Evolutionary conservation across 2,329 filamentous ascomycete species (phyloP).

Genomic region (Aspergillus proliferans): DNA sequence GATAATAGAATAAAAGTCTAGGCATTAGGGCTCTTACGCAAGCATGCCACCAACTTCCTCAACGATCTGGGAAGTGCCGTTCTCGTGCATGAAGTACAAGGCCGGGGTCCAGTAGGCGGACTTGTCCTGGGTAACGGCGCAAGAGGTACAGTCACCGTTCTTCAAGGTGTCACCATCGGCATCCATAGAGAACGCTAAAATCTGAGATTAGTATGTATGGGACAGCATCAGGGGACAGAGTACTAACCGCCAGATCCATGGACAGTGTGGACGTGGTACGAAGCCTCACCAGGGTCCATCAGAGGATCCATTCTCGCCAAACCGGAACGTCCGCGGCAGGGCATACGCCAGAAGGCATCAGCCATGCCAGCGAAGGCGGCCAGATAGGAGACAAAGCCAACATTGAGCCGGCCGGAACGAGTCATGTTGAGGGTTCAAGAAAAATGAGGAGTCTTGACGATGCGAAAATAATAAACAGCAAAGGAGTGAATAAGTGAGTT

Average conservation of each 20-base stretch:
- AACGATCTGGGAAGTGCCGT: conserved; percentile 63
- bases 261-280: conserved; percentile 66
- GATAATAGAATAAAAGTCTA: background rate
- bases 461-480: background rate
- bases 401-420: conserved; percentile 10
- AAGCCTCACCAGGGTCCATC: conserved; percentile 54
- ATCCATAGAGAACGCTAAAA: conserved; percentile 59
- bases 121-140: conserved; percentile 70
- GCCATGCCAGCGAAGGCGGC: conserved; percentile 31
- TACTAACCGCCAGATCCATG: conserved; percentile 70
- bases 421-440: conserved; percentile 11
- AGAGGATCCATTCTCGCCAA: conserved; percentile 72
- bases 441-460: conserved; percentile 2
- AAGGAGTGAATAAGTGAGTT: background rate
- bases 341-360: conserved; percentile 82
- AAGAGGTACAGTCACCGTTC: conserved; percentile 68
- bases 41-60: conserved; percentile 75
- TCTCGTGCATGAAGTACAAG: conserved; percentile 68
- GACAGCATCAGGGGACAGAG: background rate
- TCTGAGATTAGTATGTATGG: conserved; percentile 5
- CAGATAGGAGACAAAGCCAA: conserved; percentile 19
- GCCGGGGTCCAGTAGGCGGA: conserved; percentile 83
- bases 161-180: conserved; percentile 54
- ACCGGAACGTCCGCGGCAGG: conserved; percentile 66
- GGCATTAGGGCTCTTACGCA: conserved; percentile 54